A percentile compares a stretch with the other conserved stretches of the same genome.
phyloP scores from a whole-genome alignment of 768 basidiomycete species.

The Stropharia rugosoannulata region DNA sequence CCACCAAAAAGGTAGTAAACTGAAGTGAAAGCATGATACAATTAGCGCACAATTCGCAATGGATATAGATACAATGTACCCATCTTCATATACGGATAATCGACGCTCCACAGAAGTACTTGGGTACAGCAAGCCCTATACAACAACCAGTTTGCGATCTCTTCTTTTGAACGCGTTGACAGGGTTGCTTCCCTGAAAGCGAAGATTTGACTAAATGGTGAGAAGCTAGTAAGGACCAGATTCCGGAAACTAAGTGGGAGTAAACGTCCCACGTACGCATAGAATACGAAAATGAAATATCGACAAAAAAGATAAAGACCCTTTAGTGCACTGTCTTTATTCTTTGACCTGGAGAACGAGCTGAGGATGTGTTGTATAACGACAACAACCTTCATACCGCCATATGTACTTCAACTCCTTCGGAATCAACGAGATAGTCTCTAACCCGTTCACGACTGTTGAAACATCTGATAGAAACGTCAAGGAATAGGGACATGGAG shows the following conservation, averaged over 20 bases:
- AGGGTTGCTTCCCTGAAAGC: too few species aligned
- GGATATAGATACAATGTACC: not conserved
- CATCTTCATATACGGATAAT: not conserved
- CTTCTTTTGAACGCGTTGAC: not conserved
- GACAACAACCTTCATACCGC: not conserved
- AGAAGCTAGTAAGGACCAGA: too few species aligned
- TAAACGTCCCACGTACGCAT: not conserved
- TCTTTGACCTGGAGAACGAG: not conserved
- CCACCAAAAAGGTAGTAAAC: too few species aligned
- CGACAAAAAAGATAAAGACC: conserved; percentile 6
- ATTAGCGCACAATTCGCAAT: not conserved
- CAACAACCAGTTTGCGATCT: not conserved
- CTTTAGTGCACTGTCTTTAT: not conserved
- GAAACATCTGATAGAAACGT: not conserved
- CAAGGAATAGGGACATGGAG: not conserved
- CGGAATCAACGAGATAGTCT: conserved; percentile 1
- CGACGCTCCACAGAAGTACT: not conserved
- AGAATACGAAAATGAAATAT: conserved; percentile 6
- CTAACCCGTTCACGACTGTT: conserved; percentile 3
- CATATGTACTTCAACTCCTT: conserved; percentile 11
- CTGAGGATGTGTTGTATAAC: not conserved
- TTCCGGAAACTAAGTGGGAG: not conserved
- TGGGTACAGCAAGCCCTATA: not conserved
- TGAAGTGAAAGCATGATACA: too few species aligned
- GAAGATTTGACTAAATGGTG: too few species aligned